phyloP scores from a whole-genome alignment of 2,329 filamentous ascomycete species.

The Aspergillus unguis region DNA sequence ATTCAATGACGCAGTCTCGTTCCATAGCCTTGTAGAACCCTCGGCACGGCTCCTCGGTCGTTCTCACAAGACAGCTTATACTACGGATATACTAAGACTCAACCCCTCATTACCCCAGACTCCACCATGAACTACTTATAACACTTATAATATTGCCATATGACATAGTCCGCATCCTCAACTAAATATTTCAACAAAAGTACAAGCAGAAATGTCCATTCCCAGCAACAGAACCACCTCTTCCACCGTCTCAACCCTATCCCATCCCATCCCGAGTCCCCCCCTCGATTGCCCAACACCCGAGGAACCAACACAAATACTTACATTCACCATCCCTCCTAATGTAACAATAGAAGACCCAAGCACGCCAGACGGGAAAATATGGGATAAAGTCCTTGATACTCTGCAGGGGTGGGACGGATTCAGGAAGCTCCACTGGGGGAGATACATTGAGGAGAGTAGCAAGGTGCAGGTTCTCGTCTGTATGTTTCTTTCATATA shows the following conservation, averaged over 20 bases:
- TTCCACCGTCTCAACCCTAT: neutral
- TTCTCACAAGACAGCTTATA: neutral
- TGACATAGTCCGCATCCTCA: too few relatives aligned
- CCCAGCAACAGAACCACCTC: too few relatives aligned
- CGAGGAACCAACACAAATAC: slow-evolving; percentile 20
- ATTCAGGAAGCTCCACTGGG: slow-evolving; percentile 31
- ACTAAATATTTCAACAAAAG: too few relatives aligned
- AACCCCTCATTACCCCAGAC: too few relatives aligned
- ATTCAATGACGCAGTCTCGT: too few relatives aligned
- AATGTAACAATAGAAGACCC: slow-evolving; percentile 53
- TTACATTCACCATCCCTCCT: slow-evolving; percentile 43
- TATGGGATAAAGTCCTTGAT: slow-evolving; percentile 20
- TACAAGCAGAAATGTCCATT: too few relatives aligned
- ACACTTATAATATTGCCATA: too few relatives aligned
- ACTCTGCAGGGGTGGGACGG: slow-evolving; percentile 20
- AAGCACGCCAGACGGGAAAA: slow-evolving; percentile 39
- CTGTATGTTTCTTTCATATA: slow-evolving; percentile 12
- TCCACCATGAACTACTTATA: neutral
- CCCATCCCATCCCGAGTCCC: neutral
- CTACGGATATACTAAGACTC: too few relatives aligned
- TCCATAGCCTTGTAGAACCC: too few relatives aligned
- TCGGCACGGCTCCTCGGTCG: neutral
- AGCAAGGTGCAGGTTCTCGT: slow-evolving; percentile 31
- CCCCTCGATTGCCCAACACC: neutral
- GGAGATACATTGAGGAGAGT: slow-evolving; percentile 27